These are phyloP conservation scores for Baorangia bicolor DNA, from an alignment of 768 basidiomycete species.

Conservation along the genomic window DNA sequence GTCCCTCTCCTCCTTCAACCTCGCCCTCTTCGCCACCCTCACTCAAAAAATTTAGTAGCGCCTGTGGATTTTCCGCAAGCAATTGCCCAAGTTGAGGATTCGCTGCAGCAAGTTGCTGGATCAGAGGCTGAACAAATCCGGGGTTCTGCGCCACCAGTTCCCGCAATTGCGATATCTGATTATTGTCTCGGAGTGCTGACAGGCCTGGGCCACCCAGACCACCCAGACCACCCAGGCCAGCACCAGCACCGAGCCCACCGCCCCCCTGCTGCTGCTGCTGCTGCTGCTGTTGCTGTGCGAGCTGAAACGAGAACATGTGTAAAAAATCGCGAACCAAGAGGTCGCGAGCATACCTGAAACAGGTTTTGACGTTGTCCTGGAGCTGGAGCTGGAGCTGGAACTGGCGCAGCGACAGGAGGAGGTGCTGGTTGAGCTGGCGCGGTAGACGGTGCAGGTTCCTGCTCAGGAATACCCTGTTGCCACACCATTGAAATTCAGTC, in stretches of 20 bases:
- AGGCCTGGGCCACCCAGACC: slow-evolving; percentile 39
- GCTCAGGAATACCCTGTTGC: slow-evolving; percentile 72
- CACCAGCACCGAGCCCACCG: slow-evolving; percentile 29
- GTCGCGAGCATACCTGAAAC: slow-evolving; percentile 62
- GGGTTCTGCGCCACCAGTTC: slow-evolving; percentile 77
- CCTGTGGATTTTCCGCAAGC: slow-evolving; percentile 71
- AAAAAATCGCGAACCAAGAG: not conserved
- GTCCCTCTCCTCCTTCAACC: slow-evolving; percentile 41
- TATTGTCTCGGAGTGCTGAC: slow-evolving; percentile 55
- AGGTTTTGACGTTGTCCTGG: slow-evolving; percentile 71
- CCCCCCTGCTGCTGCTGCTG: slow-evolving; percentile 23
- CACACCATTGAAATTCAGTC: slow-evolving; percentile 8
- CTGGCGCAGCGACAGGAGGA: slow-evolving; percentile 35
- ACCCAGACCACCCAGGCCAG: slow-evolving; percentile 19
- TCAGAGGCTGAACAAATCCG: slow-evolving; percentile 66
- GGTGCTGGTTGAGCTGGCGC: slow-evolving; percentile 42
- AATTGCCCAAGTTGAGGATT: slow-evolving; percentile 77
- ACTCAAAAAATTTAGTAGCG: slow-evolving; percentile 62
- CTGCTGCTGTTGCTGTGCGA: slow-evolving; percentile 69
- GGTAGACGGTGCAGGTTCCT: slow-evolving; percentile 32
- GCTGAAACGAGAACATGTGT: slow-evolving; percentile 38
- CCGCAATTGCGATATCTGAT: slow-evolving; percentile 72
- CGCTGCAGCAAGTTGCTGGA: slow-evolving; percentile 74
- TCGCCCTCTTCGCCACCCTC: slow-evolving; percentile 40
- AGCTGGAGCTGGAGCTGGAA: slow-evolving; percentile 29